A percentile compares a stretch with the other conserved stretches of the same genome.
phyloP scores from a whole-genome alignment of 805 yeast genomes.

The Tanozyma kutaoensis region DNA sequence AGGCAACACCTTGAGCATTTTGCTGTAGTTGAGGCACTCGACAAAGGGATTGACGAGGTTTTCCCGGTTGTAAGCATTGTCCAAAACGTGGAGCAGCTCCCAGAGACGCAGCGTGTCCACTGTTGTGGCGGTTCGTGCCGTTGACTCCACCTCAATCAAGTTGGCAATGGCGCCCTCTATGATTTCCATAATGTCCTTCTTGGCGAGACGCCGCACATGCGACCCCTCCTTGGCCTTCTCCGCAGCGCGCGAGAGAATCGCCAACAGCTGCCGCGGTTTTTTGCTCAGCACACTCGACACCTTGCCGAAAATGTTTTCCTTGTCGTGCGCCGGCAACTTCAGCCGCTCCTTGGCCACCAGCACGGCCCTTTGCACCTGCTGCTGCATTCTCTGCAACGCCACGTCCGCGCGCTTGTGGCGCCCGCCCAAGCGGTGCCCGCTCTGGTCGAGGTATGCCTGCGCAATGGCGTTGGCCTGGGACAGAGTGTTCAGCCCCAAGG shows the following conservation, averaged over 20 bases:
- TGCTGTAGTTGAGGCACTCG: constrained; percentile 69
- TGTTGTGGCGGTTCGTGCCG: constrained; percentile 19
- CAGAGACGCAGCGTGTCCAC: constrained; percentile 40
- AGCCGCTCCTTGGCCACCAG: constrained; percentile 87
- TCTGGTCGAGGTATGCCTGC: constrained; percentile 79
- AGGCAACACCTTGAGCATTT: constrained; percentile 81
- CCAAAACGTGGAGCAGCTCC: constrained; percentile 67
- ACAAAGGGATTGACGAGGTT: constrained; percentile 68
- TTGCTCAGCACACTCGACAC: constrained; percentile 68
- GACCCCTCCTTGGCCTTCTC: constrained; percentile 21
- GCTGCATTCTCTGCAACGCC: constrained; percentile 94
- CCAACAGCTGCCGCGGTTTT: constrained; percentile 79
- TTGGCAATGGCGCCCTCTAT: constrained; percentile 72
- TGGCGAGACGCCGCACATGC: constrained; percentile 17
- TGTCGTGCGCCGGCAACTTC: constrained; percentile 40
- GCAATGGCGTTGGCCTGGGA: constrained; percentile 73
- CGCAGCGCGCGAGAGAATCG: constrained; percentile 39
- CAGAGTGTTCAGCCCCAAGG: constrained; percentile 3
- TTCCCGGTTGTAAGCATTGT: constrained; percentile 25
- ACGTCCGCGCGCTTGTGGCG: constrained; percentile 74
- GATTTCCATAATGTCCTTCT: constrained; percentile 39
- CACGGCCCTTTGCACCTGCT: constrained; percentile 93
- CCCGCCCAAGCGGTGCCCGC: constrained; percentile 85
- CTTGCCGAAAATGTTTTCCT: constrained; percentile 85
- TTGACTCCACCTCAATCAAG: constrained; percentile 68